Evolutionary conservation across 2,329 filamentous ascomycete genomes (phyloP).

Genomic region (Colletotrichum euphorbiae): DNA sequence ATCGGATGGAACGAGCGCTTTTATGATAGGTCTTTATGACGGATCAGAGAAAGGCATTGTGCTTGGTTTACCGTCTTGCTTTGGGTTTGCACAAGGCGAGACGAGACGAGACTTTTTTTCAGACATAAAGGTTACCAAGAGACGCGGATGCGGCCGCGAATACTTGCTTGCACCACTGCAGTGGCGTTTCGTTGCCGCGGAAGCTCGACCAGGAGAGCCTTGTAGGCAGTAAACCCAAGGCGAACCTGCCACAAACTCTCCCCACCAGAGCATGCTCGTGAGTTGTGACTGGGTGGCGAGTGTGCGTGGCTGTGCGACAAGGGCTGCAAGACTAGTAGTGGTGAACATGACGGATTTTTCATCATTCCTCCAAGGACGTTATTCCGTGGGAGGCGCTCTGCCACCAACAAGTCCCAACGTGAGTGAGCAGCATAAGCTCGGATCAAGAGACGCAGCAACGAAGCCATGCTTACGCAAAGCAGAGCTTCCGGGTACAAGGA

Average conservation of each 20-base stretch:
- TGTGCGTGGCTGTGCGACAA: conserved; percentile 30
- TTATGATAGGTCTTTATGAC: neutral
- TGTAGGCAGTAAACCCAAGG: conserved; percentile 11
- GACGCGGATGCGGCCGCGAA: neutral
- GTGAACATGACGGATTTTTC: neutral
- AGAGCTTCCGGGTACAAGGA: too few relatives aligned
- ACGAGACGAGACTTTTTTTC: too few relatives aligned
- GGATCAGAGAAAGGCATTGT: neutral
- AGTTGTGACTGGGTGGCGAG: conserved; percentile 23
- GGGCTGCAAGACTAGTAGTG: neutral
- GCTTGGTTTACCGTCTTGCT: neutral
- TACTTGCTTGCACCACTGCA: neutral
- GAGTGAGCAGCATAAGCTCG: too few relatives aligned
- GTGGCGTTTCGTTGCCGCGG: conserved; percentile 1
- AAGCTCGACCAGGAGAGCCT: conserved; percentile 10
- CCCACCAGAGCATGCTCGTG: conserved; percentile 1
- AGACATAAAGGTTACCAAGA: too few relatives aligned
- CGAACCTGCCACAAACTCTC: conserved; percentile 27
- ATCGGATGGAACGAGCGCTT: conserved; percentile 2
- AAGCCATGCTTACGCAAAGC: too few relatives aligned
- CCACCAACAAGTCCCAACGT: too few relatives aligned
- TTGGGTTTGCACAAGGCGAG: neutral
- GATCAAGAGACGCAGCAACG: too few relatives aligned
- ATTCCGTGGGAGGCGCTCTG: neutral
- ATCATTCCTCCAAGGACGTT: neutral